Evolutionary conservation across 805 yeast species (phyloP).

Genomic region (Saturnispora dispora): DNA sequence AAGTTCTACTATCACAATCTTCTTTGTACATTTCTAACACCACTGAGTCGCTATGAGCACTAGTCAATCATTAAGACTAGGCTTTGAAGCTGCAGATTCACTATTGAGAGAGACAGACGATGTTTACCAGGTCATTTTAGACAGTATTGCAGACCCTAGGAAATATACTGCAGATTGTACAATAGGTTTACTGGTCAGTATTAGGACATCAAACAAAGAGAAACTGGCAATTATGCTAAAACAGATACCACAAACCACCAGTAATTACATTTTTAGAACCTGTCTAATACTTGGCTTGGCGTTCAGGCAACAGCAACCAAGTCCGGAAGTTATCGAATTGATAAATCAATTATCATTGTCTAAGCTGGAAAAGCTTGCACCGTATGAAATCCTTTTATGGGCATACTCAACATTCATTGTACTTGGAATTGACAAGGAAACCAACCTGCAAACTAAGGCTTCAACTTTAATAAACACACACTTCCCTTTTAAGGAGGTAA

Average conservation of each 20-base stretch:
- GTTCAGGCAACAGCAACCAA: not conserved
- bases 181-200: not conserved
- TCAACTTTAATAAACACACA: not conserved
- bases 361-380: conserved; percentile 19
- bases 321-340: not conserved
- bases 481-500: not conserved
- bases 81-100: not conserved
- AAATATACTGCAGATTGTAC: not conserved
- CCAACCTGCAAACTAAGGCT: not conserved
- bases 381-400: conserved; percentile 11
- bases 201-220: not conserved
- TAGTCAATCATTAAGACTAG: not conserved
- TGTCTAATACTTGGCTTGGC: not conserved
- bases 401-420: not conserved
- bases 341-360: not conserved
- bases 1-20: not conserved
- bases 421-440: not conserved
- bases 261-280: not conserved
- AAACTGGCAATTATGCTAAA: not conserved
- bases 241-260: not conserved
- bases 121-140: not conserved
- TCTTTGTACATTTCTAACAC: not conserved
- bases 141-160: not conserved
- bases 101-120: not conserved
- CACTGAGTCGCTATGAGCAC: not conserved